These are phyloP conservation scores for Cytospora paraplurivora DNA, from an alignment of 2,329 filamentous ascomycete species.

Conservation along the genomic window DNA sequence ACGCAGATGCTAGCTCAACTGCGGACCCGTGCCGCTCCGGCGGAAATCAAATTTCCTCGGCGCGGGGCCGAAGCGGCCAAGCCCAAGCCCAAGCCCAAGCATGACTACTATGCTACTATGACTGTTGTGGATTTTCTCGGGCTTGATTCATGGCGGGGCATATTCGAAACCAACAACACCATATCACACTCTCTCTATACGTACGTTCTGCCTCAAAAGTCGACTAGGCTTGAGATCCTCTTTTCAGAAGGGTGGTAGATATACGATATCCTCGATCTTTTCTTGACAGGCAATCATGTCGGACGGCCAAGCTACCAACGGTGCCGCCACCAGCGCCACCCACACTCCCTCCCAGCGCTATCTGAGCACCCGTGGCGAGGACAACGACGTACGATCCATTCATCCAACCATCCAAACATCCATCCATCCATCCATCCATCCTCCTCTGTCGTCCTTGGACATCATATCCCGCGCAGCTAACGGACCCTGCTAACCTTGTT, in stretches of 20 bases:
- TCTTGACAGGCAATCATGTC: conserved; percentile 42
- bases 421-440: conserved; percentile 11
- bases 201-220: neutral
- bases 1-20: neutral
- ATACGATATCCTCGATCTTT: neutral
- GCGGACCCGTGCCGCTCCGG: conserved; percentile 3
- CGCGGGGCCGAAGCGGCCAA: conserved; percentile 22
- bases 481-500: neutral
- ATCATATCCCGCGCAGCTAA: neutral
- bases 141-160: conserved; percentile 12
- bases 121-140: conserved; percentile 10
- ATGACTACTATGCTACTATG: neutral
- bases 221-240: neutral
- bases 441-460: conserved; percentile 8
- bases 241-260: neutral
- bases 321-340: conserved; percentile 38
- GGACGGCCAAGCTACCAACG: conserved; percentile 42
- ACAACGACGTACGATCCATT: conserved; percentile 46
- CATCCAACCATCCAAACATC: conserved; percentile 13
- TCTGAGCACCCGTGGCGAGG: conserved; percentile 54
- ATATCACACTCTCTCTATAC: neutral
- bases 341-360: conserved; percentile 53
- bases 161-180: conserved; percentile 2
- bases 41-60: conserved; percentile 9
- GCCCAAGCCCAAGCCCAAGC: neutral